phyloP scores from a whole-genome alignment of 129 eudicot species.

The Sambucus nigra region DNA sequence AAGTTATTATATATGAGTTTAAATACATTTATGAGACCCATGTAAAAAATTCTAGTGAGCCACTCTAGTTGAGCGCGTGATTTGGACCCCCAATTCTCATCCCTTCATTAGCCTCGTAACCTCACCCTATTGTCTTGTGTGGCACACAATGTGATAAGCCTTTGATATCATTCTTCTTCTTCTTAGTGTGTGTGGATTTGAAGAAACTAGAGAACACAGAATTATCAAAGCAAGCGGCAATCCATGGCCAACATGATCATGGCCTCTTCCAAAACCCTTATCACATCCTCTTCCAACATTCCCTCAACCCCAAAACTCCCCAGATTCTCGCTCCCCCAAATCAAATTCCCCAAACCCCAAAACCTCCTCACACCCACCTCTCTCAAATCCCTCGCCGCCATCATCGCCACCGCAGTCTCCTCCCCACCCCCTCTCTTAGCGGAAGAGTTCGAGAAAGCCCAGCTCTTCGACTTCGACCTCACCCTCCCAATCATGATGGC shows the following conservation, averaged over 20 bases:
- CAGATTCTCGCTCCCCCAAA: slow-evolving; percentile 12
- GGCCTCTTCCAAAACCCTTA: slow-evolving; percentile 69
- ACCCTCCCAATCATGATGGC: slow-evolving; percentile 80
- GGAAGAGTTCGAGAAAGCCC: slow-evolving; percentile 77
- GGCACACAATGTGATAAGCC: slow-evolving; percentile 47
- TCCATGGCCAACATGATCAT: slow-evolving; percentile 78
- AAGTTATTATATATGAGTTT: too few species aligned
- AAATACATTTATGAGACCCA: too few species aligned
- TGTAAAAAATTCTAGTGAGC: too few species aligned
- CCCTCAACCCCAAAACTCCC: slow-evolving; percentile 17
- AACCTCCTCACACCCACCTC: slow-evolving; percentile 30
- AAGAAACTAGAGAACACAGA: not conserved
- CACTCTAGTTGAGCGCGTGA: not conserved
- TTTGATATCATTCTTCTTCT: slow-evolving; percentile 5
- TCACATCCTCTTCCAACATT: slow-evolving; percentile 36
- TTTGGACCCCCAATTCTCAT: not conserved
- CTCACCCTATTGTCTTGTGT: slow-evolving; percentile 50
- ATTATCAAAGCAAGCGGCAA: slow-evolving; percentile 1
- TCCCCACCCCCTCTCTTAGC: slow-evolving; percentile 76
- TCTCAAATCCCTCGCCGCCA: slow-evolving; percentile 16
- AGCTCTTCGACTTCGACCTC: slow-evolving; percentile 80
- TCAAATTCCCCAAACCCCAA: slow-evolving; percentile 22
- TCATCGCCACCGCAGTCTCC: slow-evolving; percentile 35
- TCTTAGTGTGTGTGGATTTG: not conserved
- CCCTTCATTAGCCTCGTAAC: not conserved